Evolutionary conservation across 129 eudicot species (phyloP).

Genomic region (Tanacetum coccineum): DNA sequence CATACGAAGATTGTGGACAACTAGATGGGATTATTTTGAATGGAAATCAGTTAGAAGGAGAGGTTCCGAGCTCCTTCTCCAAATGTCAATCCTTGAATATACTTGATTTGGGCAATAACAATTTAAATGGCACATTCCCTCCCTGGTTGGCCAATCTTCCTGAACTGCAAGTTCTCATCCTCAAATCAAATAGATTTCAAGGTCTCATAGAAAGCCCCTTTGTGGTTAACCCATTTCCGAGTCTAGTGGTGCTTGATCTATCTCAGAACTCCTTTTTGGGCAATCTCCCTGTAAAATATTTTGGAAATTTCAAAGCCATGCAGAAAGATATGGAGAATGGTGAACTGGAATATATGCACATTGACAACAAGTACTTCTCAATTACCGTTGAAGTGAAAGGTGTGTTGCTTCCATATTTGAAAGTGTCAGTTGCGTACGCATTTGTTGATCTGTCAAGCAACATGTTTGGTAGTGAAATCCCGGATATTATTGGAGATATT

Average conservation of each 20-base stretch:
- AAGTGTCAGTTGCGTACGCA: not conserved
- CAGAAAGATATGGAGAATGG: not conserved
- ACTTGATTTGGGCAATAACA: constrained; percentile 39
- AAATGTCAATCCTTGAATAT: constrained; percentile 20
- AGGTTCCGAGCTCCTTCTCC: constrained; percentile 29
- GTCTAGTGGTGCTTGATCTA: constrained; percentile 30
- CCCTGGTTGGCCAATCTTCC: constrained; percentile 35
- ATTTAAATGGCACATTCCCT: constrained; percentile 31
- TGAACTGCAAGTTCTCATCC: constrained; percentile 31
- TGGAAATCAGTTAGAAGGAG: constrained; percentile 36
- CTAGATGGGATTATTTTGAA: constrained; percentile 20
- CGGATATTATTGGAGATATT: too few relatives aligned
- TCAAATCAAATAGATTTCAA: constrained; percentile 34
- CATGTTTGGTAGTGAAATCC: not conserved
- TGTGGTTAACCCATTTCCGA: constrained; percentile 10
- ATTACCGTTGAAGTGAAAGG: not conserved
- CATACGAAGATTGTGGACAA: not conserved
- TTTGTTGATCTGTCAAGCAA: constrained; percentile 17
- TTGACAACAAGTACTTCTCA: not conserved
- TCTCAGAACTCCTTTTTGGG: constrained; percentile 32
- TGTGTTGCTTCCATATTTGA: not conserved
- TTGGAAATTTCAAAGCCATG: constrained; percentile 32
- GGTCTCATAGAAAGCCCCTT: not conserved
- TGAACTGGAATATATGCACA: not conserved
- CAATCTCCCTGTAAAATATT: not conserved